phyloP scores from a whole-genome alignment of 768 basidiomycete genomes.

The Agaricus subrufescens region DNA sequence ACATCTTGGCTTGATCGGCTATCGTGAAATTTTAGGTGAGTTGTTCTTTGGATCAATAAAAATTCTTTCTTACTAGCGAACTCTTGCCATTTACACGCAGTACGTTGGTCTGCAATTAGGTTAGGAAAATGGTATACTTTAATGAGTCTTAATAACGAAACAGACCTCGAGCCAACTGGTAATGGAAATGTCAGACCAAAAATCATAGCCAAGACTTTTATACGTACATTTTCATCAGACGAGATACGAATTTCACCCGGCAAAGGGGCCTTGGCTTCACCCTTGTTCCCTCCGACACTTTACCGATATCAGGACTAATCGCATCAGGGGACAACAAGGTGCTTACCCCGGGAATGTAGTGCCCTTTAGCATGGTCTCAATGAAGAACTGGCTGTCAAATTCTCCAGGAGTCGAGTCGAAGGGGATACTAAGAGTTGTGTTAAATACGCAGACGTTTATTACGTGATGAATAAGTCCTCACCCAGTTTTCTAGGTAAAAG shows the following conservation, averaged over 20 bases:
- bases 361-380: conserved; percentile 36
- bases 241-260: conserved; percentile 39
- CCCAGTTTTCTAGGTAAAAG: background rate
- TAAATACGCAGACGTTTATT: background rate
- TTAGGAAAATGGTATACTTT: conserved; percentile 2
- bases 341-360: conserved; percentile 31
- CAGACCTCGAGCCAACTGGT: conserved; percentile 8
- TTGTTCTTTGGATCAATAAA: background rate
- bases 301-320: background rate
- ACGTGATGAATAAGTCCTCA: background rate
- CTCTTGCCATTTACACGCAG: conserved; percentile 47
- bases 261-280: conserved; percentile 36
- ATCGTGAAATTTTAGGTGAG: background rate
- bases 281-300: background rate
- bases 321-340: background rate
- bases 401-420: conserved; percentile 41
- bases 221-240: conserved; percentile 27
- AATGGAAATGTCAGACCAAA: background rate
- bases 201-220: background rate
- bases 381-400: conserved; percentile 42
- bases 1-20: conserved; percentile 30
- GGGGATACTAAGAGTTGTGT: conserved; percentile 17
- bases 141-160: background rate
- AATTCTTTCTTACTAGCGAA: conserved; percentile 27
- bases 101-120: conserved; percentile 29